phyloP scores from a whole-genome alignment of 345 rosid genomes.

The Iberis pinnata region DNA sequence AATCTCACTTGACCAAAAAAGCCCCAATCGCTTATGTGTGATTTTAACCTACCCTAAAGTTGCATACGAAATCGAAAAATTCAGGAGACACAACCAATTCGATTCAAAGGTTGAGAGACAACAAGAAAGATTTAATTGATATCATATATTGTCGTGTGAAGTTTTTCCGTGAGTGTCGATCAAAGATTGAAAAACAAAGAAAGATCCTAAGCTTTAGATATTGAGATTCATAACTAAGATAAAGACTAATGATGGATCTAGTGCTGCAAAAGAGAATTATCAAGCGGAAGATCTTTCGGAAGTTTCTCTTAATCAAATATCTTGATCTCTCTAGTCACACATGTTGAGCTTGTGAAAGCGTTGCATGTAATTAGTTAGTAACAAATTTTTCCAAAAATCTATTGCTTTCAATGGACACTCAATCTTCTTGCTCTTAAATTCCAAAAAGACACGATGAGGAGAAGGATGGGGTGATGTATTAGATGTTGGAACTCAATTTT shows the following conservation, averaged over 20 bases:
- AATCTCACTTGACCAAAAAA: too few relatives aligned
- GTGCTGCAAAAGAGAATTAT: conserved; percentile 46
- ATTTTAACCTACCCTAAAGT: too few relatives aligned
- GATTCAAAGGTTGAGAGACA: too few relatives aligned
- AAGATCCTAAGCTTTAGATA: conserved; percentile 46
- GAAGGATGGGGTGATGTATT: conserved; percentile 79
- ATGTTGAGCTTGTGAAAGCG: conserved; percentile 80
- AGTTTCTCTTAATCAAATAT: conserved; percentile 56
- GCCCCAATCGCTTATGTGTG: too few relatives aligned
- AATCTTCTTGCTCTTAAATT: conserved; percentile 49
- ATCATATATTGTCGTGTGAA: conserved; percentile 74
- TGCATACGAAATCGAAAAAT: too few relatives aligned
- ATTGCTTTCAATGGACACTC: conserved; percentile 78
- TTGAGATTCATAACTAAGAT: conserved; percentile 56
- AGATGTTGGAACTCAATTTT: too few relatives aligned
- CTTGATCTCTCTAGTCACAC: conserved; percentile 78
- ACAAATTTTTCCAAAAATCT: conserved; percentile 65
- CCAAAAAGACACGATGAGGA: conserved; percentile 44
- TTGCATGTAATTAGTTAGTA: conserved; percentile 37
- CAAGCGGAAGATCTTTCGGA: conserved; percentile 50
- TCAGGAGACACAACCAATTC: too few relatives aligned
- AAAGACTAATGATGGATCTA: conserved; percentile 48
- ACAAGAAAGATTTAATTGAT: conserved; percentile 68
- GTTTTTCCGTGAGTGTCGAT: conserved; percentile 66
- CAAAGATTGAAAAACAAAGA: conserved; percentile 53